A percentile compares a stretch with the other conserved stretches of the same genome.
Conservation (phyloP, 2,329 filamentous ascomycete species). For the Cryphonectria nitschkei region DNA sequence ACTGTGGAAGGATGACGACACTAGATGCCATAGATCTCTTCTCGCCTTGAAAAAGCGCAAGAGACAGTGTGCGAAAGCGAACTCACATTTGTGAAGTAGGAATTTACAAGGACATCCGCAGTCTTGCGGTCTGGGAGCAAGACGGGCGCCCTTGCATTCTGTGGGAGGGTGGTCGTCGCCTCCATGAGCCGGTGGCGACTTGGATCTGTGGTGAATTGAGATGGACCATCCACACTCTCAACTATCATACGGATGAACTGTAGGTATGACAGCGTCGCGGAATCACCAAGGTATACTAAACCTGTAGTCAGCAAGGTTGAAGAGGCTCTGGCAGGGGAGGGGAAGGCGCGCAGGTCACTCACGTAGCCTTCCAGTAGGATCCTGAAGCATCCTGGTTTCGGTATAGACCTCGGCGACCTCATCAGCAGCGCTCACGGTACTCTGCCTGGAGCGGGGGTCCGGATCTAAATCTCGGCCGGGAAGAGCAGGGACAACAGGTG, state of each 20-base stretch:
- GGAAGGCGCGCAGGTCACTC: conserved; percentile 36
- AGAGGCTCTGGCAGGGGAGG: no score
- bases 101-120: conserved; percentile 57
- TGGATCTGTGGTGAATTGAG: conserved; percentile 61
- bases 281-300: conserved; percentile 61
- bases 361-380: conserved; percentile 61
- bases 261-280: conserved; percentile 63
- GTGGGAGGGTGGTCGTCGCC: conserved; percentile 51
- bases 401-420: conserved; percentile 61
- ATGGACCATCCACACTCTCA: conserved; percentile 55
- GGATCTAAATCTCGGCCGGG: conserved; percentile 36
- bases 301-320: conserved; percentile 28
- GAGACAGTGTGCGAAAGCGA: not conserved
- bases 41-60: not conserved
- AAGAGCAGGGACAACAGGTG: conserved; percentile 4
- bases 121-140: conserved; percentile 60
- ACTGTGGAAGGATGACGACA: not conserved
- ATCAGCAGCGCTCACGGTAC: conserved; percentile 49
- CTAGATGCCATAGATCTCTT: not conserved
- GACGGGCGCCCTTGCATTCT: conserved; percentile 50
- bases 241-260: conserved; percentile 65
- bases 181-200: conserved; percentile 61
- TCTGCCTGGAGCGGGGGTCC: conserved; percentile 42
- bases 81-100: conserved; percentile 64
- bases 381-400: conserved; percentile 61